Evolutionary conservation across 2,329 filamentous ascomycete species (phyloP), one percentile per base, ranked within the genome.

Genomic region (Diplodia mutila): DNA sequence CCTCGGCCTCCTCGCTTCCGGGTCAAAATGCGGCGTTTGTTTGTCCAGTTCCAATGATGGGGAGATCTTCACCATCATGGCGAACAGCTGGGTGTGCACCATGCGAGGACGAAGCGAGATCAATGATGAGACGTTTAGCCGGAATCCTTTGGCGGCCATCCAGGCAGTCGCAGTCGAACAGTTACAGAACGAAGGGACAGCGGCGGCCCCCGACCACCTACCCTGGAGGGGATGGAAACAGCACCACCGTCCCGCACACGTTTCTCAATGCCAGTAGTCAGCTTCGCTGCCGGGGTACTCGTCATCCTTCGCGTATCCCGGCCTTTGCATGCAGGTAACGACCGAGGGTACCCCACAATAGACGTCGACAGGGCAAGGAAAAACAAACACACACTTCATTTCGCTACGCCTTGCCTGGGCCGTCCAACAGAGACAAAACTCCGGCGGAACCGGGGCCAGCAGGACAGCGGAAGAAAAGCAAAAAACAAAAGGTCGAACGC

Each of bases 271-370:
- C 57, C 57, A 48, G 57, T 27, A 46, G 23, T 48, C 37, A 39
- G n/a, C 37, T 25, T 39, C 39, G 29, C 9, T n/a, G 27, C 59
- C 21, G 49, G 59, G 59, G 59, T 34, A 25, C 42, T 63, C 59
- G 59, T 63, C 42, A 63, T 51, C 59, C 59, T 34, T 63, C 59
- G 46, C 59, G 42, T 51, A 63, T 32, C 59, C 59, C 34, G 27
- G 59, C 18, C 23, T 42, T 32, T 61, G 42, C 57, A 48, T 49
- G 57, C 39, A 42, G 57, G 37, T 21, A 61, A 49, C 23, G 57
- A 61, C 39, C 25, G 57, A 32, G 16, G 5, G 25, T 29, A 37
- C 59, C 59, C 59, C 59, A 63, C 59, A 63, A 51, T 16, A 59
- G 25, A 23, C 16, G 29, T 29, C 42, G 59, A 51, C 27, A 27